phyloP scores from a whole-genome alignment of 2,329 filamentous ascomycete genomes.

The Ascochyta koolunga region DNA sequence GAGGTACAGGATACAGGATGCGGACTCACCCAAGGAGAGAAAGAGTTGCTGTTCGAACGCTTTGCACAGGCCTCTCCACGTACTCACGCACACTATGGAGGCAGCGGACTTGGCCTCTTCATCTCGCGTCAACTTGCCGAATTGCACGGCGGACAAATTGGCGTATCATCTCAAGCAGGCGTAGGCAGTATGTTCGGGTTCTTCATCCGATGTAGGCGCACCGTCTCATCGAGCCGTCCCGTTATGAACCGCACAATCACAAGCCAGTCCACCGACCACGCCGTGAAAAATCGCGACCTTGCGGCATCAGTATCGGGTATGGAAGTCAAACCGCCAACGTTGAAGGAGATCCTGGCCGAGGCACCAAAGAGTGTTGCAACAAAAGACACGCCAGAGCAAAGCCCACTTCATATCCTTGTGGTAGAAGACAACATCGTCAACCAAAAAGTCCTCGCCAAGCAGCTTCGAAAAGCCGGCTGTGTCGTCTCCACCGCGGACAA shows the following conservation, averaged over 20 bases:
- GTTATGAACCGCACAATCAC: constrained; percentile 1
- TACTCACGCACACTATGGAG: constrained; percentile 44
- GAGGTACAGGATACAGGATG: constrained; percentile 43
- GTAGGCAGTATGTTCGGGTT: constrained; percentile 45
- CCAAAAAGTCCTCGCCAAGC: constrained; percentile 42
- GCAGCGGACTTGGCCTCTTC: constrained; percentile 45
- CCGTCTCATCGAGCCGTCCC: constrained; percentile 10
- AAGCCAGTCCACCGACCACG: constrained; percentile 13
- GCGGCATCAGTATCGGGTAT: constrained; percentile 13
- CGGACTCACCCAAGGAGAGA: constrained; percentile 40
- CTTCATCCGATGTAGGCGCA: constrained; percentile 37
- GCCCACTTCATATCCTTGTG: constrained; percentile 34
- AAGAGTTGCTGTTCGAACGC: constrained; percentile 39
- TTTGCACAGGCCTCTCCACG: constrained; percentile 44
- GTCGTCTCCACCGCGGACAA: constrained; percentile 39
- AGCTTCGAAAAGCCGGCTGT: constrained; percentile 42
- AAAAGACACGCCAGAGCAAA: background rate
- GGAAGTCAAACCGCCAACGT: background rate
- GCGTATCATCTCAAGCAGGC: constrained; percentile 37
- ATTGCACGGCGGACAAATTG: constrained; percentile 45
- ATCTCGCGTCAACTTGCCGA: constrained; percentile 46
- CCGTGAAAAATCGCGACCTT: constrained; percentile 9
- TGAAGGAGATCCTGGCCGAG: constrained; percentile 5
- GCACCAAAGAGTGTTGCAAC: background rate
- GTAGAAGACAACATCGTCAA: constrained; percentile 49